phyloP scores from a whole-genome alignment of 805 yeast species.

The Kazachstania martiniae region DNA sequence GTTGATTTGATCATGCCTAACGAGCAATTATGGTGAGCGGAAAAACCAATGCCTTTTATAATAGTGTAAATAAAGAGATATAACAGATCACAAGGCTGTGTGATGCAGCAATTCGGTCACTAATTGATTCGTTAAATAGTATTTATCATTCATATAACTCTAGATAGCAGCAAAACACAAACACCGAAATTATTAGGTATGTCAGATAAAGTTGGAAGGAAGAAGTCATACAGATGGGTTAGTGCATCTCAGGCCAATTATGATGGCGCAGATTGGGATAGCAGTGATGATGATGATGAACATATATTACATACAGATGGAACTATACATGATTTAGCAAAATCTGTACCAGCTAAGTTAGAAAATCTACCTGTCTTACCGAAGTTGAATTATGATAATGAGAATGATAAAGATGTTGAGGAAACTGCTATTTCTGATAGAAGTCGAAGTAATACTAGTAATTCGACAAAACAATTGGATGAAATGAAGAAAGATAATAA shows the following conservation, averaged over 20 bases:
- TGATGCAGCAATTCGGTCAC: too few species aligned
- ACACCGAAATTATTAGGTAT: too few species aligned
- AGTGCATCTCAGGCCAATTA: conserved; percentile 32
- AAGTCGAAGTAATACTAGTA: too few species aligned
- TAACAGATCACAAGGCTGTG: too few species aligned
- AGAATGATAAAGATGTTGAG: conserved; percentile 3
- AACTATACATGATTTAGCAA: not conserved
- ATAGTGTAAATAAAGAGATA: too few species aligned
- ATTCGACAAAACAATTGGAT: not conserved
- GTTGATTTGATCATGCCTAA: too few species aligned
- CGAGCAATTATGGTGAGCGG: too few species aligned
- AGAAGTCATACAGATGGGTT: conserved; percentile 33
- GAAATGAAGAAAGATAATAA: not conserved
- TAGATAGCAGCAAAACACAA: too few species aligned
- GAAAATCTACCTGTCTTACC: conserved; percentile 11
- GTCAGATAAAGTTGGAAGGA: conserved; percentile 28
- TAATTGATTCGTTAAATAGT: too few species aligned
- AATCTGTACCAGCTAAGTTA: not conserved
- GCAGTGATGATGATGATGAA: conserved; percentile 17
- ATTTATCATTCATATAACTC: too few species aligned
- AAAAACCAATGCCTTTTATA: too few species aligned
- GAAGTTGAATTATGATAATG: conserved; percentile 14
- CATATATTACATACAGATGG: too few species aligned
- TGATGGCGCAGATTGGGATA: conserved; percentile 34
- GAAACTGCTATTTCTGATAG: not conserved